Evolutionary conservation across 345 rosid genomes (phyloP), one percentile per base, ranked within the genome.

Genomic region (Gossypium stocksii): DNA sequence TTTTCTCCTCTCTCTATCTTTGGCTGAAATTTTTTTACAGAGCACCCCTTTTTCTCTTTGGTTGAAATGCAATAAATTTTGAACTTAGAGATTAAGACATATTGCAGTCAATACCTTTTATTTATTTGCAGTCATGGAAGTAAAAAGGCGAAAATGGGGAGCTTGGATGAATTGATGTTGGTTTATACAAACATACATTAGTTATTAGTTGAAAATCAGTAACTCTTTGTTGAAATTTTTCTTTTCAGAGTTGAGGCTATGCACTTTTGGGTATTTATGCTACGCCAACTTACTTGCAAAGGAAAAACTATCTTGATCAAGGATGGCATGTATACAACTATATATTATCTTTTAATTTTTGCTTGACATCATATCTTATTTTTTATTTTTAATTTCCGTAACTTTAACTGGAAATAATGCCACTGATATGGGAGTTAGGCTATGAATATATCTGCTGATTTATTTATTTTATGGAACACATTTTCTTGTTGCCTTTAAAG

Each of bases 281-380:
- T 73, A 82, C 94, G 66, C 97, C 99, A 66, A 95, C 98, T 80
- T 93, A 79, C 84, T 74, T 74, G 94, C 93, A 48, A 93, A 95
- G 84, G 94, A 93, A 81, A 85, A 83, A 72, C 86, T 93, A 76
- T 95, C 85, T 87, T 80, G 94, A 90, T 65, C 91, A 82, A 59
- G 97, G 94, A 75, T 95, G 99, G 97, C 96, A 90, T 98, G 99
- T 95, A 83, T 76, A 77, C 29, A 84, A 94, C 92, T 93, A 82
- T 77, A 77, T 62, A 10, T 65, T 11, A 34, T 5, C 62, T 52
- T 25, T 56, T 54, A 75, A 48, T 34, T 44, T 58, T 66, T 15
- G 29, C 46, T 68, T 43, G n/a, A 60, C 41, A 45, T 53, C 20
- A n/a, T 43, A 29, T 70, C 15, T 14, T 9, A 7, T 48, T 2